phyloP scores from a whole-genome alignment of 371 early-diverging fungal genomes.

The Mucor plumbeus region DNA sequence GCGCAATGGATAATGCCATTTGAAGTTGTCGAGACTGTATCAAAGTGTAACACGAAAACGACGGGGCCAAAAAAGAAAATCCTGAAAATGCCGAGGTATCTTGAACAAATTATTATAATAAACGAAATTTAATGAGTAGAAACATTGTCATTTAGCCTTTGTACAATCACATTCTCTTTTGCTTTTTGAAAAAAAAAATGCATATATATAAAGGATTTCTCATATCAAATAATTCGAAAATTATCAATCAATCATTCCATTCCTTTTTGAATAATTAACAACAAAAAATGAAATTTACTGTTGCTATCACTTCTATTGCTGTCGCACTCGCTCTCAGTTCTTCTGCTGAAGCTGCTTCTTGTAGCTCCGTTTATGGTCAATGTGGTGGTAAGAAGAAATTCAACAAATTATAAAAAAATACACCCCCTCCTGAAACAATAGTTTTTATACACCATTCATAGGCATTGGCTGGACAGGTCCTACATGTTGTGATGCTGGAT shows the following conservation, averaged over 20 bases:
- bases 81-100: conserved; percentile 4
- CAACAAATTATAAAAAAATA: not conserved
- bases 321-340: conserved; percentile 13
- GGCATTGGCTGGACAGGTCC: conserved; percentile 41
- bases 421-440: not conserved
- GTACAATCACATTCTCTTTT: conserved; percentile 1
- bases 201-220: not conserved
- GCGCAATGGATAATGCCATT: not conserved
- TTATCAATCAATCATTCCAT: not conserved
- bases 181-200: not conserved
- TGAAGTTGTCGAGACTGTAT: not conserved
- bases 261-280: not conserved
- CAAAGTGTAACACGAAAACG: not conserved
- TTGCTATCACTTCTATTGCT: conserved; percentile 9
- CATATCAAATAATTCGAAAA: not conserved
- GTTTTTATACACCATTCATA: conserved; percentile 7
- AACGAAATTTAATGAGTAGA: not conserved
- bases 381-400: conserved; percentile 34
- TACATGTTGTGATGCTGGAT: conserved; percentile 45
- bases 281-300: conserved; percentile 7
- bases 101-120: not conserved
- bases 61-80: not conserved
- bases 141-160: not conserved
- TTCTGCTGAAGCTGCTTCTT: conserved; percentile 22
- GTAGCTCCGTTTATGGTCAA: conserved; percentile 34